Base-by-base conservation (phyloP, 1,139 yeast genomes). In the Hyphopichia wangnamkhiaoensis region DNA sequence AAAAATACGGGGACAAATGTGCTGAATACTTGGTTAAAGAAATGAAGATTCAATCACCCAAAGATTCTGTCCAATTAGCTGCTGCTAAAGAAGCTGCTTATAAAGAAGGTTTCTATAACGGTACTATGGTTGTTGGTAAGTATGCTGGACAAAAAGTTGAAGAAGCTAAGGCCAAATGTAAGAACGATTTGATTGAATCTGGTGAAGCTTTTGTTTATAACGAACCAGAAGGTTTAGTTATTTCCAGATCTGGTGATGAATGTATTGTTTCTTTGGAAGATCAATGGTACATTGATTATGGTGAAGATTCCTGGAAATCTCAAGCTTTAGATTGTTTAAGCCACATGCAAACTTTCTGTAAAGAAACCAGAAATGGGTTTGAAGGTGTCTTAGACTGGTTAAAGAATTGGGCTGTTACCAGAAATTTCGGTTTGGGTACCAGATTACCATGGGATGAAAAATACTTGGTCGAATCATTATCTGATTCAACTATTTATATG, bases 211-310 rank as follows among this genome's bases (percentile, higher is more conserved):
- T 93, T 56, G 84, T 83, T 37, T 93, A 93, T 74, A 84, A 84
- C 53, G 99, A 93, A 72, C 98, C 99, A 34, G 99, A 93, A 68
- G 80, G 84, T 34, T 71, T 75, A 41, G 96, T 93, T 38, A 76
- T 89, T 39, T 91, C 98, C 17, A 84, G 99, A 72, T 87, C 96
- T 35, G 98, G 98, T 53, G 99, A 93, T 61, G 93, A 84, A 43
- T 93, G 98, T 77, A 82, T 93, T 55, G 98, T 93, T 38, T 90
- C 98, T 13, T 79, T 94, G 43, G 98, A 94, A 70, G 98, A 94
- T 68, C 99, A 94, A 74, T 94, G 98, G 98, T 94, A 82, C 65
- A 79, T 89, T 57, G 98, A 94, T 64, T 94, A 94, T 59, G 98
- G 98, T 76, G 99, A 94, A 78, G 90, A 82, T 51, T 54, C 69